phyloP scores from a whole-genome alignment of 2,329 filamentous ascomycete species.

The Fusarium mundagurra region DNA sequence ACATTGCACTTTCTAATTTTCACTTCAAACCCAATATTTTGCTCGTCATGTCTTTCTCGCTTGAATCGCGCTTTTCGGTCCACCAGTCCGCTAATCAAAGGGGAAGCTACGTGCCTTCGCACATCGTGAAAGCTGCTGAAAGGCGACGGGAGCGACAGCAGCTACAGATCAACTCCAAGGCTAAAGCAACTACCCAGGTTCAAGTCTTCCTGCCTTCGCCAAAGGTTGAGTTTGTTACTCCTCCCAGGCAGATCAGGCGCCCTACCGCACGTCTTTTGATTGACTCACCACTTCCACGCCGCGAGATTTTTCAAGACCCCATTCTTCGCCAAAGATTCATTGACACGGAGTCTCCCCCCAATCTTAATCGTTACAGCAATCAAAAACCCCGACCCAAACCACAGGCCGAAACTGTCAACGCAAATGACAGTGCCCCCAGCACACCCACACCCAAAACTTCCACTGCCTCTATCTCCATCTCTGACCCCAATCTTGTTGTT shows the following conservation, averaged over 20 bases:
- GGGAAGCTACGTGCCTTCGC: constrained; percentile 10
- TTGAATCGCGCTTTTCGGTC: constrained; percentile 1
- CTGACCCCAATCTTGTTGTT: constrained; percentile 14
- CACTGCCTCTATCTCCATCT: not conserved
- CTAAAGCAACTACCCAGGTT: not conserved
- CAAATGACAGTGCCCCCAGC: not conserved
- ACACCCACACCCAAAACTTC: not conserved
- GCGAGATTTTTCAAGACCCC: constrained; percentile 20
- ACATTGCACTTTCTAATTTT: not conserved
- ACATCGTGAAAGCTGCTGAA: constrained; percentile 11
- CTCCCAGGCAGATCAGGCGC: constrained; percentile 20
- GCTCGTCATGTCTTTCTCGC: constrained; percentile 19
- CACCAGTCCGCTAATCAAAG: constrained; percentile 19
- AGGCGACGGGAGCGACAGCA: constrained; percentile 18
- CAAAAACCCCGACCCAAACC: not conserved
- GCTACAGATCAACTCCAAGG: constrained; percentile 1
- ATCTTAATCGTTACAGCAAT: not conserved
- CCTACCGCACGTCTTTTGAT: constrained; percentile 18
- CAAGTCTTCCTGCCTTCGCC: not conserved
- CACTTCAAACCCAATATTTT: not conserved
- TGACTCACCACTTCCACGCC: constrained; percentile 21
- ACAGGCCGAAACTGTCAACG: not conserved
- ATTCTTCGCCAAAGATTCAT: constrained; percentile 10
- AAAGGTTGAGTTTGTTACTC: constrained; percentile 10
- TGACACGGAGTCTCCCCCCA: constrained; percentile 7